phyloP scores from a whole-genome alignment of 768 basidiomycete genomes.

The Podaxis sp. region DNA sequence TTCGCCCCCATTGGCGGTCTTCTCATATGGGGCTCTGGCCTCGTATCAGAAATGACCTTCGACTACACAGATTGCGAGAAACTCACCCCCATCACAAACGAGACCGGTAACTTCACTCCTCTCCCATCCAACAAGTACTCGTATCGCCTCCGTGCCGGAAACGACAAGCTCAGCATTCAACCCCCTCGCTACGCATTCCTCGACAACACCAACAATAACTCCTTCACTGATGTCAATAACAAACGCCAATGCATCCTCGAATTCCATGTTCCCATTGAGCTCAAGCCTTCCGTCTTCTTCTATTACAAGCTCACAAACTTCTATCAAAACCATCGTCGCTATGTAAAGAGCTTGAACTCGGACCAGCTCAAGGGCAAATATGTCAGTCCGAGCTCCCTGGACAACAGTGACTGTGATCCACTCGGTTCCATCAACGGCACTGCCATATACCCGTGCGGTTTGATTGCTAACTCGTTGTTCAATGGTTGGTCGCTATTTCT shows the following conservation, averaged over 20 bases:
- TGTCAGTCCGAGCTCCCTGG: conserved; percentile 46
- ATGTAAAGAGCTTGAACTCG: conserved; percentile 87
- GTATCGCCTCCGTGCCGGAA: conserved; percentile 59
- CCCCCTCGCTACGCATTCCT: conserved; percentile 79
- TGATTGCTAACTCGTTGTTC: conserved; percentile 96
- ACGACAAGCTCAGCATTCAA: conserved; percentile 29
- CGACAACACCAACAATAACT: conserved; percentile 44
- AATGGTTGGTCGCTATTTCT: conserved; percentile 59
- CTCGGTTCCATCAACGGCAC: conserved; percentile 55
- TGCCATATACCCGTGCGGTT: conserved; percentile 89
- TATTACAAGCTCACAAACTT: conserved; percentile 98
- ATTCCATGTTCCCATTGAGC: conserved; percentile 79
- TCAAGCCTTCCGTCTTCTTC: conserved; percentile 74
- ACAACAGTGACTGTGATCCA: conserved; percentile 85
- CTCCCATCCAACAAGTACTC: conserved; percentile 68
- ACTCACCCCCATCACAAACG: conserved; percentile 41
- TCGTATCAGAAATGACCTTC: conserved; percentile 91
- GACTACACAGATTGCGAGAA: conserved; percentile 94
- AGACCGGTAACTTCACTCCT: conserved; percentile 36
- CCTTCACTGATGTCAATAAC: conserved; percentile 40
- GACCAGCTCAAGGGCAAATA: conserved; percentile 80
- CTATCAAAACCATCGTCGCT: conserved; percentile 97
- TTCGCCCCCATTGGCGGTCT: conserved; percentile 97
- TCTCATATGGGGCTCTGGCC: conserved; percentile 80
- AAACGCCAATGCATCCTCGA: conserved; percentile 70